phyloP scores from a whole-genome alignment of 164 flowering plant genomes.

The Magnolia changhungtana region DNA sequence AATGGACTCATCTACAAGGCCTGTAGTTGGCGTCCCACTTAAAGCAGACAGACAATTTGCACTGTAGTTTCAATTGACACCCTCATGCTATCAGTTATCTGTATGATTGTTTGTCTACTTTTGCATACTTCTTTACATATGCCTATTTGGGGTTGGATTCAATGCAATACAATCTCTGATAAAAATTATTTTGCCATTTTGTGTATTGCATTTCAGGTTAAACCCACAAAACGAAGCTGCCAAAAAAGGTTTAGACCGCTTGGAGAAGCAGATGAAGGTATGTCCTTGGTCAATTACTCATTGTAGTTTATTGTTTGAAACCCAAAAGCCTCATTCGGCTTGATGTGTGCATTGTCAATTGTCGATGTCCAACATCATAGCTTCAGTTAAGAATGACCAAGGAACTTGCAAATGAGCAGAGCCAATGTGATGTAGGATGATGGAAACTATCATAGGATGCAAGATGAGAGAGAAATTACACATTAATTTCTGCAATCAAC shows the following conservation, averaged over 20 bases:
- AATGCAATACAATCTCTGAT: not conserved
- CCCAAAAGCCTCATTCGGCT: no score
- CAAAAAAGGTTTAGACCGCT: slow-evolving; percentile 77
- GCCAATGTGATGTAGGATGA: no score
- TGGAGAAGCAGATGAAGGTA: slow-evolving; percentile 99
- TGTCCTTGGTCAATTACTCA: slow-evolving; percentile 5
- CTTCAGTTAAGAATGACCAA: no score
- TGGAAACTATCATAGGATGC: no score
- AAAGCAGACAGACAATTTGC: not conserved
- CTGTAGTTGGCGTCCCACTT: not conserved
- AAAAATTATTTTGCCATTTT: not conserved
- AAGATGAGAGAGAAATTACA: no score
- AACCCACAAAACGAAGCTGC: slow-evolving; percentile 87
- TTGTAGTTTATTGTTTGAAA: not conserved
- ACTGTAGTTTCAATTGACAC: not conserved
- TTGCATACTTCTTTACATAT: not conserved
- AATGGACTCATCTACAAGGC: no score
- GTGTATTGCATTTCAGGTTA: slow-evolving; percentile 46
- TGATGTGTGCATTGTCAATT: no score
- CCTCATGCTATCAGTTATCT: not conserved
- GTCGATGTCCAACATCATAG: no score
- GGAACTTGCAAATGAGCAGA: no score
- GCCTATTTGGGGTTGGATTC: not conserved
- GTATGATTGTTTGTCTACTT: not conserved
- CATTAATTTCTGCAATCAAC: no score